Evolutionary conservation across 2,329 filamentous ascomycete genomes (phyloP).

Genomic region (Apiospora aurea): DNA sequence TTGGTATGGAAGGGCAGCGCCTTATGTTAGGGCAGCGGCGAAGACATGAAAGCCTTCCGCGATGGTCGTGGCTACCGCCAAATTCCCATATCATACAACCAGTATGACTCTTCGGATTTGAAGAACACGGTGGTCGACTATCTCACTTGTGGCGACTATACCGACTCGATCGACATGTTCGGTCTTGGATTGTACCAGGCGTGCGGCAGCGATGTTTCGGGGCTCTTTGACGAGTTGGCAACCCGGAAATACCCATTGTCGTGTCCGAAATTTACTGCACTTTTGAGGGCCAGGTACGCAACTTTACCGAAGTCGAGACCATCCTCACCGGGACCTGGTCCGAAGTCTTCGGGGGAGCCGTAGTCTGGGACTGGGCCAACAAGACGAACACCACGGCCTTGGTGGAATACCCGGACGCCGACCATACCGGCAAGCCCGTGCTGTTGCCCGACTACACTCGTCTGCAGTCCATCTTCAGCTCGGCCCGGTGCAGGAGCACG

Average conservation of each 20-base stretch:
- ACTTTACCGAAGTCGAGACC: not conserved
- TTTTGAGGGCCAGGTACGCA: not conserved
- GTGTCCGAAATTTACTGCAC: not conserved
- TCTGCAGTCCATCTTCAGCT: not conserved
- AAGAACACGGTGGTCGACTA: not conserved
- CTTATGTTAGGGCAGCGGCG: conserved; percentile 60
- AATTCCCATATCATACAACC: conserved; percentile 74
- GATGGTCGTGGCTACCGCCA: conserved; percentile 59
- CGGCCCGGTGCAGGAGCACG: not conserved
- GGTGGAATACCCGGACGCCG: not conserved
- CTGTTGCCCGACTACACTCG: not conserved
- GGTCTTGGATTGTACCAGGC: not conserved
- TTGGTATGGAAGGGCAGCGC: conserved; percentile 61
- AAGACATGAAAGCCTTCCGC: conserved; percentile 74
- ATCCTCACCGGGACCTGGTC: not conserved
- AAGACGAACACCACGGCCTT: not conserved
- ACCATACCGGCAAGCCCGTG: not conserved
- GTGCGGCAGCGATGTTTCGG: not conserved
- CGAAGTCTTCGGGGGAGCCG: not conserved
- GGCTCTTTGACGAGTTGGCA: not conserved
- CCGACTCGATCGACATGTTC: not conserved
- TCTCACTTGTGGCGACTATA: not conserved
- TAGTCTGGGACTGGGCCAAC: not conserved
- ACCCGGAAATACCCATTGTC: not conserved
- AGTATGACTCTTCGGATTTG: conserved; percentile 55